Base-by-base conservation (phyloP, 2,329 filamentous ascomycete species). In the Penicillium sp. region DNA sequence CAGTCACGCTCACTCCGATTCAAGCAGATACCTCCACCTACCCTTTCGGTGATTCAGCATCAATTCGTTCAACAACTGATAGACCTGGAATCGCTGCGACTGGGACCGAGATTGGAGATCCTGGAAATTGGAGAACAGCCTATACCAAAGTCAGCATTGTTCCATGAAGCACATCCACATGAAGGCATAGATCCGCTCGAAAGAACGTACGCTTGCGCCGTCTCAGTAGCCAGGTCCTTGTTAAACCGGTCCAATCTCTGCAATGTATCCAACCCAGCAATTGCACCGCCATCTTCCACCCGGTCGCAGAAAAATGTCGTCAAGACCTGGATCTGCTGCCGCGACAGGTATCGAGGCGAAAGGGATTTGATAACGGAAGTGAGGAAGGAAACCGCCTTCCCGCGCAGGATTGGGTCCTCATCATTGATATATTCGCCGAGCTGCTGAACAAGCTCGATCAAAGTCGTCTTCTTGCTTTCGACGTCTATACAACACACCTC, bases 361-460 rank as follows among this genome's bases (percentile, higher is more conserved):
- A 85, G 69, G 24, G 77, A 74, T 47, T 68, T 72, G 52, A 79
- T 74, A 36, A 78, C 70, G 17, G 68, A 68, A 10, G 69, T 73
- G 26, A 79, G 63, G 60, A 71, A 78, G 18, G 71, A 73, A 53
- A 76, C 71, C 65, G 82, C 80, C 69, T 85, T 86, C n/a, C 80
- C 79, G 32, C 85, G 78, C 36, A 83, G 75, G 12, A 78, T 76
- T 18, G 77, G 75, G 71, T 88, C 84, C 62, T 87, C 84, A 67
- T 85, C 82, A 59, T 86, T 87, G 63, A 88, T 80, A 60, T 87
- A 88, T 67, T 86, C 84, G 17, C 83, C 83, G 26, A 88, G 74
- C 37, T 82, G 84, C 63, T 86, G 82, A 48, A 88, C 81, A 43
- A 87, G 71, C 47, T 81, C 79, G 49, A 88, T 77, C 27, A 88